These are phyloP conservation scores for Sporisorium scitamineum DNA, from an alignment of 1,284 basidiomycete genomes.

Conservation along the genomic window DNA sequence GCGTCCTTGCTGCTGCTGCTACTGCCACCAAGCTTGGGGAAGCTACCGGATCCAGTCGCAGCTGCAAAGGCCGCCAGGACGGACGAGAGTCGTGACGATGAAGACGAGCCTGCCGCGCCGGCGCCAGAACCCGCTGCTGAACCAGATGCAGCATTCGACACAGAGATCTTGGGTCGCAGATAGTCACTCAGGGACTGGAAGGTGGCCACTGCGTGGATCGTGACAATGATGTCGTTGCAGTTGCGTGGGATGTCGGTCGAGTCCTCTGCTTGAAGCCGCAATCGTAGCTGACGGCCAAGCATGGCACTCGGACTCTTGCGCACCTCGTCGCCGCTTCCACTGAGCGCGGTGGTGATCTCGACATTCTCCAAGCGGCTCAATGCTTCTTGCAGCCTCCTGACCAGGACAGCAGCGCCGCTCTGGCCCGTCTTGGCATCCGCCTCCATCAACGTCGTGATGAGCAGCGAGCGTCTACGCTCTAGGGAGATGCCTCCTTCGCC, in stretches of 20 bases:
- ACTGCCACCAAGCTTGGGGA: conserved; percentile 32
- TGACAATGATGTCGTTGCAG: conserved; percentile 63
- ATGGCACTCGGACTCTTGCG: conserved; percentile 54
- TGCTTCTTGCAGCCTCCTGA: conserved; percentile 62
- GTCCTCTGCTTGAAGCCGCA: conserved; percentile 64
- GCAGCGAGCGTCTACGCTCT: conserved; percentile 44
- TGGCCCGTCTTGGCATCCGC: conserved; percentile 21
- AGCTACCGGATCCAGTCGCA: conserved; percentile 71
- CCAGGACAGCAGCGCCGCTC: conserved; percentile 45
- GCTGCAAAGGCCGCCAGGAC: conserved; percentile 88
- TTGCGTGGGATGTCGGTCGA: conserved; percentile 56
- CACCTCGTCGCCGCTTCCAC: conserved; percentile 48
- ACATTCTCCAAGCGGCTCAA: conserved; percentile 65
- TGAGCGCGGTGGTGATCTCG: conserved; percentile 58
- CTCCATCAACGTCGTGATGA: conserved; percentile 52
- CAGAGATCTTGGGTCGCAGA: conserved; percentile 62
- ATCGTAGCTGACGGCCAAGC: conserved; percentile 61
- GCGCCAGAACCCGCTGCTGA: conserved; percentile 74
- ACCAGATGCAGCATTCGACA: conserved; percentile 66
- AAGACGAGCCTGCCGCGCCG: conserved; percentile 21
- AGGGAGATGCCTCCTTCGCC: conserved; percentile 34
- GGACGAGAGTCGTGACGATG: conserved; percentile 78
- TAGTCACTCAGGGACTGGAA: conserved; percentile 66
- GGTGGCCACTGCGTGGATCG: conserved; percentile 67
- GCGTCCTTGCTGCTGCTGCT: conserved; percentile 76